A percentile compares a stretch with the other conserved stretches of the same genome.
Conservation (phyloP, 2,329 filamentous ascomycete species). For the Calycina marina region DNA sequence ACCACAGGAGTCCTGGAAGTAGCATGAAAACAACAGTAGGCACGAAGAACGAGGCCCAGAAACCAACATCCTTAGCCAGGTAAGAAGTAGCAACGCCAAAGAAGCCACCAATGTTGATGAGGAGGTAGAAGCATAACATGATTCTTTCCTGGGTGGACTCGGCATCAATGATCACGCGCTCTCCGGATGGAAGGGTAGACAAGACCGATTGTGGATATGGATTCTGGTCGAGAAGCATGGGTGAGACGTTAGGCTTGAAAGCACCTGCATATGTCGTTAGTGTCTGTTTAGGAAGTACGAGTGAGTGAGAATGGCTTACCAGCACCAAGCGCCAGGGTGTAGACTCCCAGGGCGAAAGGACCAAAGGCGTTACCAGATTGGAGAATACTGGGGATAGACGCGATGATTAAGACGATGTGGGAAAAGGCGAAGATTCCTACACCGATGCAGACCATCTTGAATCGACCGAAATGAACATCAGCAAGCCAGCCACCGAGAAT, state of each 20-base stretch:
- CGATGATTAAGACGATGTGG: slow-evolving; percentile 38
- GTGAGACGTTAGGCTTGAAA: slow-evolving; percentile 57
- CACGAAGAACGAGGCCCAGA: slow-evolving; percentile 30
- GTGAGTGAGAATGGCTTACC: slow-evolving; percentile 10
- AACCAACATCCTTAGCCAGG: slow-evolving; percentile 32
- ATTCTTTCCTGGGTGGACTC: slow-evolving; percentile 37
- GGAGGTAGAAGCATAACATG: slow-evolving; percentile 42
- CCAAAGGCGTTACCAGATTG: slow-evolving; percentile 47
- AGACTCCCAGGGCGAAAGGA: slow-evolving; percentile 17
- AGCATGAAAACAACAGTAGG: slow-evolving; percentile 45
- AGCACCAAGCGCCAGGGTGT: slow-evolving; percentile 17
- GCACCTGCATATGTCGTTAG: slow-evolving; percentile 38
- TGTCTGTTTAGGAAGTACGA: no score
- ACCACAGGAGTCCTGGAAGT: slow-evolving; percentile 35
- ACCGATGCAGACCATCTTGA: slow-evolving; percentile 38
- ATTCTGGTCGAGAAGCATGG: slow-evolving; percentile 45
- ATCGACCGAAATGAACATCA: slow-evolving; percentile 51
- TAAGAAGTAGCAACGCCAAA: slow-evolving; percentile 30
- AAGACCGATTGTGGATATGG: slow-evolving; percentile 26
- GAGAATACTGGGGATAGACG: slow-evolving; percentile 11
- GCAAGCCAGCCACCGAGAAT: slow-evolving; percentile 36
- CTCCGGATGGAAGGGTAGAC: slow-evolving; percentile 35
- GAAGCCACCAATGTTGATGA: slow-evolving; percentile 51
- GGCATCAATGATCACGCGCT: slow-evolving; percentile 45
- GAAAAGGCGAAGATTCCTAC: slow-evolving; percentile 42